A percentile compares a stretch with the other conserved stretches of the same genome.
Evolutionary conservation across 306 rosid species (phyloP).

Genomic region (Ziziphus jujuba): DNA sequence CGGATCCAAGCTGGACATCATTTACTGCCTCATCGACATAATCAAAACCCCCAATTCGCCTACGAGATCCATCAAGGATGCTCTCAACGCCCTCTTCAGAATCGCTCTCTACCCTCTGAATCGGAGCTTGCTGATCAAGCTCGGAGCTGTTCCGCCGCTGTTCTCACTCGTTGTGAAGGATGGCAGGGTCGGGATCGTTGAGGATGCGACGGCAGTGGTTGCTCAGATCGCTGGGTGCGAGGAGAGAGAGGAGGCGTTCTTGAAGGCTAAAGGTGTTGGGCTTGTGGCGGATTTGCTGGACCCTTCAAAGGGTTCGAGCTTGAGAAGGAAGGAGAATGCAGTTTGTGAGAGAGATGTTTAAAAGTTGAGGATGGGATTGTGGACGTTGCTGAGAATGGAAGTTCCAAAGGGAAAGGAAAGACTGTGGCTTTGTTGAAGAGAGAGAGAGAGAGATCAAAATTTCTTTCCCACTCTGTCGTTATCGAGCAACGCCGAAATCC

Average conservation of each 20-base stretch:
- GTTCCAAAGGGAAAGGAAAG: too few species aligned
- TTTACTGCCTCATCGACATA: slow-evolving; percentile 63
- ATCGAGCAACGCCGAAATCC: too few species aligned
- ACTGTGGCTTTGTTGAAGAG: slow-evolving; percentile 50
- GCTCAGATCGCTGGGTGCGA: slow-evolving; percentile 95
- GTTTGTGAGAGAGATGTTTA: slow-evolving; percentile 50
- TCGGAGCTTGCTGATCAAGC: slow-evolving; percentile 50
- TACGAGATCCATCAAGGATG: slow-evolving; percentile 69
- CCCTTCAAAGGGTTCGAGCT: slow-evolving; percentile 49
- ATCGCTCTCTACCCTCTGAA: too few species aligned
- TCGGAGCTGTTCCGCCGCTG: slow-evolving; percentile 63
- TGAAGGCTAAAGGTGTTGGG: slow-evolving; percentile 47
- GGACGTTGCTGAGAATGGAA: slow-evolving; percentile 54
- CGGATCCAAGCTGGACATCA: slow-evolving; percentile 82
- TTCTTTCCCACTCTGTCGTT: too few species aligned
- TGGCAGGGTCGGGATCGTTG: slow-evolving; percentile 66
- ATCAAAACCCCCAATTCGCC: slow-evolving; percentile 51
- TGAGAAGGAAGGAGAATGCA: slow-evolving; percentile 78
- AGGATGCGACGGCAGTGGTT: slow-evolving; percentile 86
- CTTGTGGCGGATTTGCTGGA: slow-evolving; percentile 67
- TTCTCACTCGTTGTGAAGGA: slow-evolving; percentile 54
- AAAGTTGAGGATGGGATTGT: slow-evolving; percentile 55
- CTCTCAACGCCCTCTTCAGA: slow-evolving; percentile 80
- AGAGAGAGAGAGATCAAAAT: too few species aligned
- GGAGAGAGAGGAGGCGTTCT: slow-evolving; percentile 70